Evolutionary conservation across 2,329 filamentous ascomycete species (phyloP), one percentile per base, ranked within the genome.

Genomic region (Penicillium sp.): DNA sequence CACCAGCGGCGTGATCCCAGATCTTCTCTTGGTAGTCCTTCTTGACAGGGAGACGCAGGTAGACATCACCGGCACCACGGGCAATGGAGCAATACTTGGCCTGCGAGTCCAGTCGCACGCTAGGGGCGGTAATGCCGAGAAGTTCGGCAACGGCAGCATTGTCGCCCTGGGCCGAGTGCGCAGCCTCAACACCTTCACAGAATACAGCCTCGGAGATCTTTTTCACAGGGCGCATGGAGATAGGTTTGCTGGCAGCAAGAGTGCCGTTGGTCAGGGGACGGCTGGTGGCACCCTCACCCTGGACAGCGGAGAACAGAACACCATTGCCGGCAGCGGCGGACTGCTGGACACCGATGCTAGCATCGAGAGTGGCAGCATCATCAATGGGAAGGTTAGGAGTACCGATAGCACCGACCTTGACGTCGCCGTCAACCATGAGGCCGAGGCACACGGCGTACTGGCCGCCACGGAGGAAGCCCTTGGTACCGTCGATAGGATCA

Each of bases 31-130:
- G 86, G 77, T 99, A 99, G 50, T 88, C 87, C 64, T 87, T 88
- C 71, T 84, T 89, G 27, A 90, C 88, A 3, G 94, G 94, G 55
- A 99, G 78, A 50, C 95, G 84, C 54, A 99, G 82, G 76, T 99
- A 99, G 61, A 99, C 87, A 70, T 99, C 94, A 46, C 92, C 94
- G 5, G 92, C 91, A 42, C 94, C 94, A 59, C 94, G 83, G 34
- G 94, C 94, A 70, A 99, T 96, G 34, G 90, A 94, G 58, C 88
- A 93, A 76, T 99, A 99, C 77, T 99, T 99, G 65, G 94, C 93
- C 77, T 99, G 94, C 48, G 90, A 96, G 78, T 99, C 94, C 88
- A 99, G 94, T 61, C 93, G 85, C 56, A 99, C 92, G 63, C 89
- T 91, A n/a, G 89, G 85, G 65, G 85, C 86, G 19, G 89, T 93